Evolutionary conservation across 108 stramenopile genomes (phyloP).

Genomic region (Cyclotella baltica): DNA sequence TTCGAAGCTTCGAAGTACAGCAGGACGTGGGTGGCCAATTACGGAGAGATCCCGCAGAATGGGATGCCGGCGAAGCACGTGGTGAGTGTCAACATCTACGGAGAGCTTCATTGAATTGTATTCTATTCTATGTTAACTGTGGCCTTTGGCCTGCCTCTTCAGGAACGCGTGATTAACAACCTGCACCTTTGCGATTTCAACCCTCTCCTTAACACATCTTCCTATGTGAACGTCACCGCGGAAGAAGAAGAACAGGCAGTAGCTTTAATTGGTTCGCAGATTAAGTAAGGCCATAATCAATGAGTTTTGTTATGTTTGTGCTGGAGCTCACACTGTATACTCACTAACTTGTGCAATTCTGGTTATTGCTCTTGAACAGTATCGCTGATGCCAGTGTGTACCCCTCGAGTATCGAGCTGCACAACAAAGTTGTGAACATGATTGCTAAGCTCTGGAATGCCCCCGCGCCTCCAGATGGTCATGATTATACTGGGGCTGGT

Average conservation of each 20-base stretch:
- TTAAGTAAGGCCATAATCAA: slow-evolving; percentile 21
- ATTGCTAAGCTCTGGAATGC: slow-evolving; percentile 59
- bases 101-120: neutral
- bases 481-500: slow-evolving; percentile 41
- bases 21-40: neutral
- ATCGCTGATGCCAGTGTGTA: slow-evolving; percentile 57
- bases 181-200: slow-evolving; percentile 47
- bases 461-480: slow-evolving; percentile 28
- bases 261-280: slow-evolving; percentile 36
- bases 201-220: slow-evolving; percentile 45
- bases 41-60: slow-evolving; percentile 14
- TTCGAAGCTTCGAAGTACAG: slow-evolving; percentile 21
- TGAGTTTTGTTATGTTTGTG: neutral
- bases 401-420: slow-evolving; percentile 42
- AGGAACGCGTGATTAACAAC: neutral
- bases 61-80: slow-evolving; percentile 35
- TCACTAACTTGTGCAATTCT: too few relatives aligned
- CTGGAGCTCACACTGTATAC: too few relatives aligned
- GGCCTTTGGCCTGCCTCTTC: neutral
- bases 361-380: neutral
- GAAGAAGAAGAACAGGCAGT: slow-evolving; percentile 46
- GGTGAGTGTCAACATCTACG: slow-evolving; percentile 16
- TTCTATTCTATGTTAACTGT: neutral
- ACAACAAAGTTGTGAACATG: slow-evolving; percentile 57
- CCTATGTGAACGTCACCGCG: slow-evolving; percentile 50